phyloP scores from a whole-genome alignment of 2,329 filamentous ascomycete species.

The Polytolypa hystricis region DNA sequence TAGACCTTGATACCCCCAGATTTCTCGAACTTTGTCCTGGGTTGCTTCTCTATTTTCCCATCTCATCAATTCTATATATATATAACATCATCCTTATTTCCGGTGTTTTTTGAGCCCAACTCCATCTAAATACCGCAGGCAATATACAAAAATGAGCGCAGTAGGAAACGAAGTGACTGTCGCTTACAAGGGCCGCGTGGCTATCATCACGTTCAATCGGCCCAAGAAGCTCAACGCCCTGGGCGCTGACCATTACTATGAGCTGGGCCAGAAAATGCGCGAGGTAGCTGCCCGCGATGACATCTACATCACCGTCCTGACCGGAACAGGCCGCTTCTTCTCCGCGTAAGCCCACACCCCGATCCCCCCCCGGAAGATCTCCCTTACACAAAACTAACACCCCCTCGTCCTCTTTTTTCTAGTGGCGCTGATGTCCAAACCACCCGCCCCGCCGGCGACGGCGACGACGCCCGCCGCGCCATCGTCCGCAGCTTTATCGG shows the following conservation, averaged over 20 bases:
- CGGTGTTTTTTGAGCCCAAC: no score
- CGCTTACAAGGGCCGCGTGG: conserved; percentile 57
- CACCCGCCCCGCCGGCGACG: conserved; percentile 32
- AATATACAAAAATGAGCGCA: conserved; percentile 4
- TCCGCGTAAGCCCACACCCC: conserved; percentile 56
- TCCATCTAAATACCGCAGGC: no score
- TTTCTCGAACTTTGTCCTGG: no score
- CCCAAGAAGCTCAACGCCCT: conserved; percentile 82
- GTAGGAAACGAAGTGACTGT: conserved; percentile 42
- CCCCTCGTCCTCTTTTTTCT: conserved; percentile 6
- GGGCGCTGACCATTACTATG: conserved; percentile 60
- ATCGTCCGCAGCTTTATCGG: conserved; percentile 64
- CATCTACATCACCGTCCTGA: conserved; percentile 72
- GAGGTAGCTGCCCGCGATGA: conserved; percentile 70
- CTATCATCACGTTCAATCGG: conserved; percentile 78
- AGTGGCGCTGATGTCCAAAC: conserved; percentile 71
- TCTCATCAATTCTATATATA: no score
- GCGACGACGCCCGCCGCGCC: conserved; percentile 39
- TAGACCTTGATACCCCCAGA: no score
- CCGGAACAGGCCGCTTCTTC: conserved; percentile 70
- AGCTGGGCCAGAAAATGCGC: conserved; percentile 59
- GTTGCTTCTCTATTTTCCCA: no score
- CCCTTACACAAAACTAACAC: neutral
- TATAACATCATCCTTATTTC: no score
- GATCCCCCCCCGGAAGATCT: no score